Evolutionary conservation across 208 protist species (phyloP).

Genomic region (Trypanosoma conorhini): DNA sequence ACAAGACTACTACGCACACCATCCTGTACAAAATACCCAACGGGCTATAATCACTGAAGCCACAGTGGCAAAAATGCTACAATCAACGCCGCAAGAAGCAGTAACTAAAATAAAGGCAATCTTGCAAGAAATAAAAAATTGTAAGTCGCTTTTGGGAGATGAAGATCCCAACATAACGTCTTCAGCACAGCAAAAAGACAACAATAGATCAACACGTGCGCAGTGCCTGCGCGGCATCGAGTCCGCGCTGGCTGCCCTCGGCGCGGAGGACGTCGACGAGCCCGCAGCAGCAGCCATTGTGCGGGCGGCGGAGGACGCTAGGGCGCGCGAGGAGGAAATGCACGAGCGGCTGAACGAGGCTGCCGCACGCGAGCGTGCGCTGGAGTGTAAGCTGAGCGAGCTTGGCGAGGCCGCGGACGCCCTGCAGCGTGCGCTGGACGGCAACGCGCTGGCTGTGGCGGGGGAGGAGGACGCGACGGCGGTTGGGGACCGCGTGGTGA

Average conservation of each 20-base stretch:
- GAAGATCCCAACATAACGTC: background rate
- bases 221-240: slow-evolving; percentile 1
- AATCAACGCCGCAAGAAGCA: slow-evolving; percentile 2
- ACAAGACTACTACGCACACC: slow-evolving; percentile 16
- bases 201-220: background rate
- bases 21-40: background rate
- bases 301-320: slow-evolving; percentile 9
- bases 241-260: background rate
- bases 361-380: slow-evolving; percentile 2
- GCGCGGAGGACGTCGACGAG: background rate
- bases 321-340: slow-evolving; percentile 13
- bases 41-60: background rate
- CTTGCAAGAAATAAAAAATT: background rate
- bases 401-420: slow-evolving; percentile 4
- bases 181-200: background rate
- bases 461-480: slow-evolving; percentile 6
- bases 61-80: background rate
- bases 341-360: slow-evolving; percentile 1
- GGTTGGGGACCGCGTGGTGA: slow-evolving; percentile 11
- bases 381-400: slow-evolving; percentile 13
- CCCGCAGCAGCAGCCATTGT: slow-evolving; percentile 5
- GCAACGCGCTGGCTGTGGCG: background rate
- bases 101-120: slow-evolving; percentile 1
- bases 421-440: slow-evolving; percentile 17
- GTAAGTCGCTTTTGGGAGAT: background rate